Evolutionary conservation across 805 yeast species (phyloP).

Genomic region (Hanseniaspora lindneri): DNA sequence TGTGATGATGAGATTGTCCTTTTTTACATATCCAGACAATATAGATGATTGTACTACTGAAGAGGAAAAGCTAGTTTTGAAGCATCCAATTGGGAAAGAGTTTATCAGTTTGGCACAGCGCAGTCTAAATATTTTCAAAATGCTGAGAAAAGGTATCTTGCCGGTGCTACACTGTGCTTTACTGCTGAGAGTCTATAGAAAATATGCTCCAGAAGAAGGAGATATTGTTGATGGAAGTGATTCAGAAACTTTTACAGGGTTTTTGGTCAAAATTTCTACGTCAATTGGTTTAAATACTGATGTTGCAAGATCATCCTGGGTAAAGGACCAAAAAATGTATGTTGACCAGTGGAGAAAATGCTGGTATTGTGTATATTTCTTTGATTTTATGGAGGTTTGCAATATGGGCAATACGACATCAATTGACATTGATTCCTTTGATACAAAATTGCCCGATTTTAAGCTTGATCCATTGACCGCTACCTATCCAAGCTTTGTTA

Average conservation of each 20-base stretch:
- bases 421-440: slow-evolving; percentile 34
- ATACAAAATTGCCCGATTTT: slow-evolving; percentile 40
- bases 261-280: slow-evolving; percentile 44
- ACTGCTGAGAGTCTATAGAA: slow-evolving; percentile 40
- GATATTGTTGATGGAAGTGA: slow-evolving; percentile 43
- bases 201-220: slow-evolving; percentile 45
- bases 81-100: slow-evolving; percentile 37
- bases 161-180: slow-evolving; percentile 45
- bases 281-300: slow-evolving; percentile 51
- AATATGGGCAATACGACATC: slow-evolving; percentile 39
- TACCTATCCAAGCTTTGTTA: slow-evolving; percentile 30
- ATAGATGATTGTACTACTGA: slow-evolving; percentile 24
- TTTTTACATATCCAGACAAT: slow-evolving; percentile 31
- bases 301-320: slow-evolving; percentile 31
- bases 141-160: slow-evolving; percentile 38
- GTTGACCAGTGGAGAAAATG: slow-evolving; percentile 45
- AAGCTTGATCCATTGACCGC: slow-evolving; percentile 22
- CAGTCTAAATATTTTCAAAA: slow-evolving; percentile 45
- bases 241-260: slow-evolving; percentile 37
- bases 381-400: slow-evolving; percentile 37
- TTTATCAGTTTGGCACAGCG: slow-evolving; percentile 39
- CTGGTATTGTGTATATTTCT: slow-evolving; percentile 41
- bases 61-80: slow-evolving; percentile 32
- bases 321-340: slow-evolving; percentile 21
- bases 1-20: slow-evolving; percentile 35